phyloP scores from a whole-genome alignment of 257 asterid genomes.

The Fraxinus pennsylvanica region DNA sequence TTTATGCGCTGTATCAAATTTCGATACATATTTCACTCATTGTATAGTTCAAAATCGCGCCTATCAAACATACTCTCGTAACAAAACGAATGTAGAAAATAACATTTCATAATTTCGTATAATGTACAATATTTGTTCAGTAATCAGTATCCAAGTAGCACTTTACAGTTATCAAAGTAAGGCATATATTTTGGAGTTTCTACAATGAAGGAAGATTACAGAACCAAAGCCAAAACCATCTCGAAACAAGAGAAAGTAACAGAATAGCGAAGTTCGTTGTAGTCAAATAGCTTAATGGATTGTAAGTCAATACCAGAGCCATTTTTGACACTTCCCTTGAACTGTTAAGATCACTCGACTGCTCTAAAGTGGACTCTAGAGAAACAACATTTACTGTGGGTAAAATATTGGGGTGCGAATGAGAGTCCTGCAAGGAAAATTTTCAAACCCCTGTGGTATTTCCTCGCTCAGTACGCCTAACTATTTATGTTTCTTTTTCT shows the following conservation, averaged over 20 bases:
- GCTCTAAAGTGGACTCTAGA: background rate
- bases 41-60: too few species aligned
- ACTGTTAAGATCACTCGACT: background rate
- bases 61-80: too few species aligned
- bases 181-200: background rate
- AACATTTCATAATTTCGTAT: too few species aligned
- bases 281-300: background rate
- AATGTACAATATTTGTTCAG: background rate
- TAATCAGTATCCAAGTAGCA: background rate
- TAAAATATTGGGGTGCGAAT: background rate
- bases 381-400: background rate
- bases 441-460: background rate
- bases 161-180: background rate
- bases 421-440: background rate
- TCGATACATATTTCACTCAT: too few species aligned
- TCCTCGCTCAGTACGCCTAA: slow-evolving; percentile 1
- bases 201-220: background rate
- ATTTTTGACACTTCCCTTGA: background rate
- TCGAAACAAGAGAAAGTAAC: too few species aligned
- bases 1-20: too few species aligned
- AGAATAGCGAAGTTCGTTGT: background rate
- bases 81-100: background rate
- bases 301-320: background rate
- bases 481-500: slow-evolving; percentile 47
- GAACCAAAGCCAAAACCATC: background rate